Evolutionary conservation across 495 filamentous ascomycete genomes (phyloP).

Genomic region (Aspergillus sparsus): DNA sequence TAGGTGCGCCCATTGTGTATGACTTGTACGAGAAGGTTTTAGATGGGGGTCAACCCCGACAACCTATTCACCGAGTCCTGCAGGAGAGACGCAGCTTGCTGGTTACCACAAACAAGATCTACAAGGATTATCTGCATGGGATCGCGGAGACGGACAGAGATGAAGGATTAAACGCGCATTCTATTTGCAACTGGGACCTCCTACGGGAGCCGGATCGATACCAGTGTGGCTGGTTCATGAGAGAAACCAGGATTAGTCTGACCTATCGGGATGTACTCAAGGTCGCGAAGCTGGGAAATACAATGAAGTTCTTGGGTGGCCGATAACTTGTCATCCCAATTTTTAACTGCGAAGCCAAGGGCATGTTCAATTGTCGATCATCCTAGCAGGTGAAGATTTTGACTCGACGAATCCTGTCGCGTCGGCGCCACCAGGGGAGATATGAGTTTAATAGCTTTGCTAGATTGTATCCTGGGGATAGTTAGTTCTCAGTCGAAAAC

Average conservation of each 20-base stretch:
- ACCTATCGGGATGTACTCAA: slow-evolving; percentile 93
- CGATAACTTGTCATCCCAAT: slow-evolving; percentile 24
- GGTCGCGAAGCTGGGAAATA: slow-evolving; percentile 73
- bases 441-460: no score
- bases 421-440: no score
- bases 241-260: slow-evolving; percentile 75
- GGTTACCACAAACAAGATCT: slow-evolving; percentile 67
- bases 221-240: slow-evolving; percentile 55
- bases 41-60: slow-evolving; percentile 35
- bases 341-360: not conserved
- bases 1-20: slow-evolving; percentile 75
- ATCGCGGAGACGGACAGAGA: slow-evolving; percentile 65
- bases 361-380: no score
- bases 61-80: slow-evolving; percentile 66
- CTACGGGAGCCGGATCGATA: slow-evolving; percentile 63
- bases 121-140: slow-evolving; percentile 74
- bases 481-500: no score
- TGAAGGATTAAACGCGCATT: slow-evolving; percentile 56
- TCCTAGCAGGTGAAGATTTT: no score
- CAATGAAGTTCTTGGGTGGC: slow-evolving; percentile 58
- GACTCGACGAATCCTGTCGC: no score
- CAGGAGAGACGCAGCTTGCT: slow-evolving; percentile 86
- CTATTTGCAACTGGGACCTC: slow-evolving; percentile 81
- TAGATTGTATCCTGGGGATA: no score
- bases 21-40: slow-evolving; percentile 69